Evolutionary conservation across 768 basidiomycete species (phyloP), one percentile per base, ranked within the genome.

Genomic region (Brasilioporus rufonigricans): DNA sequence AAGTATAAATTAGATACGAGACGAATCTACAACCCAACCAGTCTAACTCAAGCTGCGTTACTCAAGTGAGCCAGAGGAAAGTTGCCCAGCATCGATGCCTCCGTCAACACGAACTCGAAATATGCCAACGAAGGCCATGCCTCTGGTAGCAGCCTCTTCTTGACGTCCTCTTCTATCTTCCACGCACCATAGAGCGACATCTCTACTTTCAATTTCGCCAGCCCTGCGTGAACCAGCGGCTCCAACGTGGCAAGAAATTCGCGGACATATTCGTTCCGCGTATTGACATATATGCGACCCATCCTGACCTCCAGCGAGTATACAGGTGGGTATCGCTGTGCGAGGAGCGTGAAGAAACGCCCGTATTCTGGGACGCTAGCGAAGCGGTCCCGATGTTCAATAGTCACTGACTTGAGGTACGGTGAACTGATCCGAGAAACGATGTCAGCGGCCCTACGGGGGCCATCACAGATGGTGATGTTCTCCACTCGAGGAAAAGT

Each of bases 21-120:
- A 23, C 39, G 11, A 7, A 39, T 24, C 27, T 29, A 29, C 27
- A 9, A 24, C 23, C 21, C 6, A 24, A 6, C 4, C 40, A 13
- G 16, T 40, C 31, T 32, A 21, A 35, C 14, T 9, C 27, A 29
- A 29, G 27, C 5, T 29, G 9, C 4, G 9, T 29, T 9, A 29
- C 9, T 9, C 9, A 29, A 29, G 9, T 9, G 9, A 29, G 5
- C 27, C 27, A 29, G 27, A 9, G 5, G 27, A 29, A 29, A 9
- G 14, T 33, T 33, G 12, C 33, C 49, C 26, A 48, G 38, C 21
- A 11, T 36, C 32, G 44, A 58, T 1, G 48, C 51, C 31, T 59
- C 58, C 24, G 19, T 59, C 58, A 58, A 50, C 39, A 46, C 32
- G 31, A 60, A 58, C 31, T 58, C 59, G n/a, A 53, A 60, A 38